Conservation (phyloP, 1,139 yeast genomes). For the Candida labiduridarum region DNA sequence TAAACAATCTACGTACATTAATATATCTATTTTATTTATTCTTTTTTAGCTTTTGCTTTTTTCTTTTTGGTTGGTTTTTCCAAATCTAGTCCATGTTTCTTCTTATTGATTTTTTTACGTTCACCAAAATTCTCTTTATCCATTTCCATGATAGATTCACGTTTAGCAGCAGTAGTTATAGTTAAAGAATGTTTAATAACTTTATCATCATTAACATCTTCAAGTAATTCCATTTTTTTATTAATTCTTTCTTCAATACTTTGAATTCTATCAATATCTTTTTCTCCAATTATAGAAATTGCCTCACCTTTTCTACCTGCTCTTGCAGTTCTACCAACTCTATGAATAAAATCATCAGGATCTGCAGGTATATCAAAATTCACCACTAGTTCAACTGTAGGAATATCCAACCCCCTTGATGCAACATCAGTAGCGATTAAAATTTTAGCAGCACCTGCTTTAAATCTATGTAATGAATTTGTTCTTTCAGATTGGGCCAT, state of each 20-base stretch:
- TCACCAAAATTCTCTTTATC: conserved; percentile 89
- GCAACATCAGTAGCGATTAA: conserved; percentile 96
- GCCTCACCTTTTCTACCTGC: conserved; percentile 76
- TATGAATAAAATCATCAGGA: conserved; percentile 93
- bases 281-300: conserved; percentile 75
- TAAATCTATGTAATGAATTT: conserved; percentile 85
- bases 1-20: background rate
- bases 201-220: conserved; percentile 69
- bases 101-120: conserved; percentile 56
- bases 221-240: conserved; percentile 73
- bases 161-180: conserved; percentile 75
- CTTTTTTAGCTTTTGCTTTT: conserved; percentile 9
- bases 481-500: conserved; percentile 93
- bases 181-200: conserved; percentile 73
- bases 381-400: conserved; percentile 83
- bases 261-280: conserved; percentile 78
- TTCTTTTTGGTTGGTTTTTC: conserved; percentile 9
- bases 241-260: conserved; percentile 86
- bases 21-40: background rate
- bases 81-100: conserved; percentile 33
- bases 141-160: conserved; percentile 93
- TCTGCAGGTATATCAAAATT: conserved; percentile 95
- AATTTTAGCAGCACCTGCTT: conserved; percentile 92
- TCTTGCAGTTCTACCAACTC: conserved; percentile 99
- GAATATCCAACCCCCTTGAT: conserved; percentile 95